These are phyloP conservation scores for Psophocarpus tetragonolobus DNA, from an alignment of 306 rosid genomes.

Conservation along the genomic window DNA sequence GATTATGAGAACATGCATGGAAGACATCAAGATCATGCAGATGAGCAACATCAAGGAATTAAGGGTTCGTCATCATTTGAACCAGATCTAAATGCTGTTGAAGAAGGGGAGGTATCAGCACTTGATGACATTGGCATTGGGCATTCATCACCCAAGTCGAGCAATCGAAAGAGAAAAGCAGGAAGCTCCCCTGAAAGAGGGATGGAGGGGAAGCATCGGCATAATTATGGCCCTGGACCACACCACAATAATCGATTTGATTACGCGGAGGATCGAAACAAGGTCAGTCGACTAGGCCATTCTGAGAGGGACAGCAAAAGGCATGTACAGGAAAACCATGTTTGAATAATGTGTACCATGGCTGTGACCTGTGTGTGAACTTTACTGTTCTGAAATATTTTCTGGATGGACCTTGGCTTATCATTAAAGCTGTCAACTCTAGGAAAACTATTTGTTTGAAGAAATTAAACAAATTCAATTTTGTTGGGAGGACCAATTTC, in stretches of 20 bases:
- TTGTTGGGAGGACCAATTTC: slow-evolving; percentile 34
- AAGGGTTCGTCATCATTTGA: slow-evolving; percentile 45
- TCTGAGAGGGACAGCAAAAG: slow-evolving; percentile 70
- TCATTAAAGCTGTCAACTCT: slow-evolving; percentile 1
- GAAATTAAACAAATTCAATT: slow-evolving; percentile 29
- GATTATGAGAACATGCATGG: slow-evolving; percentile 64
- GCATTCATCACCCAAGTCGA: slow-evolving; percentile 63
- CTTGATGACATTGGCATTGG: slow-evolving; percentile 49
- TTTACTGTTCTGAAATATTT: slow-evolving; percentile 11
- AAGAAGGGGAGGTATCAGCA: slow-evolving; percentile 81
- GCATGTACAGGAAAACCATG: slow-evolving; percentile 69
- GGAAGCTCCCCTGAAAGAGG: slow-evolving; percentile 62
- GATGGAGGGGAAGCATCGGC: slow-evolving; percentile 62
- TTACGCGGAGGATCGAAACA: slow-evolving; percentile 50
- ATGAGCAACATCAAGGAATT: slow-evolving; percentile 47
- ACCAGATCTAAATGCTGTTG: slow-evolving; percentile 61
- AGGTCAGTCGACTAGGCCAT: slow-evolving; percentile 53
- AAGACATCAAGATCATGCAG: slow-evolving; percentile 57
- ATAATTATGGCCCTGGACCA: slow-evolving; percentile 49
- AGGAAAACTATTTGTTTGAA: slow-evolving; percentile 16
- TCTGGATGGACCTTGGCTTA: background rate
- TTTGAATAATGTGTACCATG: slow-evolving; percentile 32
- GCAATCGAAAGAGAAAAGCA: slow-evolving; percentile 75
- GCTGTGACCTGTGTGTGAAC: background rate
- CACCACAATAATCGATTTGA: slow-evolving; percentile 53